Conservation (phyloP, 495 filamentous ascomycete species). For the Chaetomium fimeti region DNA sequence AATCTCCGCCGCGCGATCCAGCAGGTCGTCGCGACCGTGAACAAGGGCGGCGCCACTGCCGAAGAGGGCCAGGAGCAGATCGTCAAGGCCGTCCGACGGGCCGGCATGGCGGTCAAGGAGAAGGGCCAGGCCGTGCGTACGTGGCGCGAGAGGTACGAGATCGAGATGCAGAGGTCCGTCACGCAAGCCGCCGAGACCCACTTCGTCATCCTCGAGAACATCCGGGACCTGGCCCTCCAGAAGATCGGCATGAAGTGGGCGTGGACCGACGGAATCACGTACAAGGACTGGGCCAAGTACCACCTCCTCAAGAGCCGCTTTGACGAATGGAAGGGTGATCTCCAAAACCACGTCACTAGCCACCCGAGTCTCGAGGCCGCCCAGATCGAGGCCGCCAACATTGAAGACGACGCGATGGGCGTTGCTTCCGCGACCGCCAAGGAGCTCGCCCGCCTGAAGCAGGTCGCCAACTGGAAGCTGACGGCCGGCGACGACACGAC, state of each 20-base stretch:
- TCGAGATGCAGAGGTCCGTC: slow-evolving; percentile 66
- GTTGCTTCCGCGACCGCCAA: slow-evolving; percentile 77
- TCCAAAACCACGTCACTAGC: slow-evolving; percentile 65
- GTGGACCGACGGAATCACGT: slow-evolving; percentile 91
- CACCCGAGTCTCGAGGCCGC: slow-evolving; percentile 73
- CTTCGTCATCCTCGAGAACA: slow-evolving; percentile 75
- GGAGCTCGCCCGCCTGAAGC: slow-evolving; percentile 80
- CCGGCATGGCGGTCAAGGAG: slow-evolving; percentile 73
- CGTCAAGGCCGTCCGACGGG: slow-evolving; percentile 60
- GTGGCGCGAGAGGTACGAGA: slow-evolving; percentile 74
- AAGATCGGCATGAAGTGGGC: slow-evolving; percentile 98
- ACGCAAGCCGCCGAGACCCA: slow-evolving; percentile 75
- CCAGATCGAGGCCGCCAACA: slow-evolving; percentile 61
- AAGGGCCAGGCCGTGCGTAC: slow-evolving; percentile 76
- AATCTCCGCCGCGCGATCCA: slow-evolving; percentile 67
- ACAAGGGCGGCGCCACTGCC: slow-evolving; percentile 42
- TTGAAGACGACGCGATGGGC: slow-evolving; percentile 75
- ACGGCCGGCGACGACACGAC: slow-evolving; percentile 69
- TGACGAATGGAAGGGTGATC: slow-evolving; percentile 78
- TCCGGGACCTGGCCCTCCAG: slow-evolving; percentile 84
- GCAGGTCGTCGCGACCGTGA: slow-evolving; percentile 55
- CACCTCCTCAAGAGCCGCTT: slow-evolving; percentile 79
- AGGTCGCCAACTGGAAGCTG: slow-evolving; percentile 83
- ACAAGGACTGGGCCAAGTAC: slow-evolving; percentile 94
- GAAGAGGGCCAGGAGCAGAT: slow-evolving; percentile 64